Evolutionary conservation across 495 filamentous ascomycete genomes (phyloP), one percentile per base, ranked within the genome.

Genomic region (Cercophora newfieldiana): DNA sequence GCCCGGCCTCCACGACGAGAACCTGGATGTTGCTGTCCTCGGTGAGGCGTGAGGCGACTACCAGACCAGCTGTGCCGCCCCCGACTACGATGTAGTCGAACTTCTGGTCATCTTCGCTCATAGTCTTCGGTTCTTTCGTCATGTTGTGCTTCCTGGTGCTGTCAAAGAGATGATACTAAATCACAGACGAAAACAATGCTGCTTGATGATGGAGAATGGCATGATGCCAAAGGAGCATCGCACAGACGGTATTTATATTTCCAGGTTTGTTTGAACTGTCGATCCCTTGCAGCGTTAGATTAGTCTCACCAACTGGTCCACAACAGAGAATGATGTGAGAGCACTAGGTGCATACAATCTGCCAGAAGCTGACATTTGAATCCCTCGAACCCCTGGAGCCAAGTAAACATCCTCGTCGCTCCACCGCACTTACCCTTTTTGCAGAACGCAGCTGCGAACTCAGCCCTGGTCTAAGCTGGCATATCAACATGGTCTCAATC

Each of bases 1-100:
- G 75, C 0, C 86, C 86, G 18, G 84, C 85, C 69, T 89, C 86
- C 61, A 89, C 37, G 18, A 44, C 37, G 18, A 44, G 37, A 4
- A 44, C 37, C 18, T 16, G 3, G 37, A 44, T 44, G 37, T 44
- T 44, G 37, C 37, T 44, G 37, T 44, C 37, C 18, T 44, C 37
- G 37, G 37, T 44, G 37, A 44, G 37, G 10, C 37, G 37, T 2
- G 37, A 44, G 12, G 4, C 37, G 12, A 44, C 37, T 2, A 44
- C 37, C 37, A 44, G 12, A 4, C 37, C 37, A 44, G 37, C 37
- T 2, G 37, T 44, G 10, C 37, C 37, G 12, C 37, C 37, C 3
- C 37, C 12, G 37, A 44, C 37, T 14, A 44, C 37, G 37, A 44
- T 44, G 37, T 44, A 44, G 37, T 44, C 37, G 12, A 44, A 14